Base-by-base conservation (phyloP, 306 rosid genomes). In the Ormosia semicastrata region DNA sequence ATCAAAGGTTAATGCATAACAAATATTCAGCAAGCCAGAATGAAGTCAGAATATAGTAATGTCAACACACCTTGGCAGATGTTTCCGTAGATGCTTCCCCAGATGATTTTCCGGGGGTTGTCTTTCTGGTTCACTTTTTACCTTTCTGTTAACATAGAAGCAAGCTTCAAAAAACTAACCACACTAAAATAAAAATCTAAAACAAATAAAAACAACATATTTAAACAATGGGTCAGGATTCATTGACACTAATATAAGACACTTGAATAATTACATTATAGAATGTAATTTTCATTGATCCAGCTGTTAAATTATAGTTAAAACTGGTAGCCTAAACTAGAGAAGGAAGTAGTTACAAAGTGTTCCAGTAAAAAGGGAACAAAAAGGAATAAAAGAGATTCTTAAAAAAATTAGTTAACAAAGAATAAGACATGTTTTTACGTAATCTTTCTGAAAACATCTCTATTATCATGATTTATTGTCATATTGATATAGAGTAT, bases 321-420 rank as follows among this genome's bases (percentile, higher is more conserved):
- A 87, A 44, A 93, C 92, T 15, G 99, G 99, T 47, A 95, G 83
- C 99, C 99, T 96, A 82, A 82, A 76, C 76, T 53, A 81, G 41
- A 50, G 29, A 46, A 80, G 66, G 64, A 69, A 10, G 36, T 6
- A 72, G 50, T 54, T 30, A 73, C 50, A 13, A 66, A 7, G 5
- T 58, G 54, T 33, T 59, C 64, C 62, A 49, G 50, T 46, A 15
- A n/a, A 50, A n/a, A 59, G 8, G 24, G 17, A 72, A 57, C 44
- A 15, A 76, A 12, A 73, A 53, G 40, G 14, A 40, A 78, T 5
- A 41, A n/a, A 36, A 17, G 2, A 8, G 4, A 46, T 33, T 8
- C 49, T 9, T 14, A 2, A 56, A 0, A 4, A 65, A 47, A 30
- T 15, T 53, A 30, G 9, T 41, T 53, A 56, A 47, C 13, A 46